Conservation (phyloP, 768 basidiomycete genomes). For the Chalciporus chontae region DNA sequence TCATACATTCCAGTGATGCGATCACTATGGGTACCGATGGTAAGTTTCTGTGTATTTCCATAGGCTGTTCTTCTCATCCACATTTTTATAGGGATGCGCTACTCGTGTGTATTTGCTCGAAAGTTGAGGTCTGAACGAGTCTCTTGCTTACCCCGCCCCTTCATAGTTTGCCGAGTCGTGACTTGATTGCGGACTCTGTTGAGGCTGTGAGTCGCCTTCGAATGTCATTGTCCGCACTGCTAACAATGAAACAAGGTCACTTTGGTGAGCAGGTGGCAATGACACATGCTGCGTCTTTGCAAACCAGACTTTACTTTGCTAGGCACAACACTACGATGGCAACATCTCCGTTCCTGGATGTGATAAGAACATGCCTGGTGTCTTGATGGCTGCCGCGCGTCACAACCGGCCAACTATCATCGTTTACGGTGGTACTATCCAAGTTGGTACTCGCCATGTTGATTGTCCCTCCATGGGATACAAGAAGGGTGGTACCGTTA, state of each 20-base stretch:
- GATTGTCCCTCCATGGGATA: constrained; percentile 80
- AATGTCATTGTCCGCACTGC: background rate
- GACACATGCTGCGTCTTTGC: background rate
- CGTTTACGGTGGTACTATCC: constrained; percentile 84
- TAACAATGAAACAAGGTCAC: constrained; percentile 42
- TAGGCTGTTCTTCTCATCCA: background rate
- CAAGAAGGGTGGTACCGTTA: constrained; percentile 77
- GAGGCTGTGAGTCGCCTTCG: constrained; percentile 55
- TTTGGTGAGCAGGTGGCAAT: constrained; percentile 37
- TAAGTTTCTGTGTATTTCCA: constrained; percentile 29
- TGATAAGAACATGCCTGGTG: constrained; percentile 93
- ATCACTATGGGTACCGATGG: constrained; percentile 91
- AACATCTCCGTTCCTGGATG: constrained; percentile 87
- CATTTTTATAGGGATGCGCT: constrained; percentile 66
- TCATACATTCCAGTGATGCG: constrained; percentile 53
- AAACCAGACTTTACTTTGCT: constrained; percentile 1
- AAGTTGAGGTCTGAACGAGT: background rate
- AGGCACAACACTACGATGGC: constrained; percentile 88
- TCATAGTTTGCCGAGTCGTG: constrained; percentile 74
- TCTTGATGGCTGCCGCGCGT: constrained; percentile 79
- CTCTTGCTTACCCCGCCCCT: background rate
- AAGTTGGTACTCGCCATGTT: constrained; percentile 67
- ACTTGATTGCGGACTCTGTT: constrained; percentile 87
- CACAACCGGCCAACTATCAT: constrained; percentile 88
- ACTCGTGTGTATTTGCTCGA: constrained; percentile 54